Conservation (phyloP, 164 flowering plant species). For the Piper betle region DNA sequence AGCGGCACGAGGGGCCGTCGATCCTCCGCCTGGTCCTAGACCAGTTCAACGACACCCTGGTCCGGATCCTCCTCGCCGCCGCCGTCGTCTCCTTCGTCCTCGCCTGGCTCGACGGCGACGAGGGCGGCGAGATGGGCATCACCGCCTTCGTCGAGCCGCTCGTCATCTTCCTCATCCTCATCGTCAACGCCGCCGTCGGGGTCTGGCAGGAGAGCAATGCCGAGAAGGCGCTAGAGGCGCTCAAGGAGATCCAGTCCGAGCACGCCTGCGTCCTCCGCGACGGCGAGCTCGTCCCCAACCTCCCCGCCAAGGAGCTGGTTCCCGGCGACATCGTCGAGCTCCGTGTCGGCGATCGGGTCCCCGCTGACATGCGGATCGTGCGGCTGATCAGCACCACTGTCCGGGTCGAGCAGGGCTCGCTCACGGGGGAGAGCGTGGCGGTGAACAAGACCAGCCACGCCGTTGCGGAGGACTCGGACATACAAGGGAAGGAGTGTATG, state of each 20-base stretch:
- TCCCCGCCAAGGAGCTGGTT: slow-evolving; percentile 36
- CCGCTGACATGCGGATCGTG: slow-evolving; percentile 46
- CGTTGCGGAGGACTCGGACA: slow-evolving; percentile 24
- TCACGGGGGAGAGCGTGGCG: slow-evolving; percentile 49
- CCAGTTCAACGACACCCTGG: slow-evolving; percentile 42
- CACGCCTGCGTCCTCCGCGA: slow-evolving; percentile 30
- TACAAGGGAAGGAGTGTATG: slow-evolving; percentile 46
- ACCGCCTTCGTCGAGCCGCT: slow-evolving; percentile 49
- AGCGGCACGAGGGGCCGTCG: slow-evolving; percentile 37
- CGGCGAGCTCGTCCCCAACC: slow-evolving; percentile 12
- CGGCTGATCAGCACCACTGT: slow-evolving; percentile 32
- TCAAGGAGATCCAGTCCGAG: slow-evolving; percentile 43
- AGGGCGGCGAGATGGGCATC: slow-evolving; percentile 36
- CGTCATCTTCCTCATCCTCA: slow-evolving; percentile 40
- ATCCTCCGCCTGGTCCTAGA: slow-evolving; percentile 26
- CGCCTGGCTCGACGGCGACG: slow-evolving; percentile 42
- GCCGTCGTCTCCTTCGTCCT: slow-evolving; percentile 41
- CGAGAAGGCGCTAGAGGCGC: slow-evolving; percentile 41
- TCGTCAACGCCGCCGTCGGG: slow-evolving; percentile 43
- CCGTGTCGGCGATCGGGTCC: slow-evolving; percentile 38
- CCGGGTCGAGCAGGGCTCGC: slow-evolving; percentile 36
- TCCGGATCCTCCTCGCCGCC: slow-evolving; percentile 33
- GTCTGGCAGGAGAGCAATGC: slow-evolving; percentile 56
- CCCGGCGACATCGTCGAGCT: slow-evolving; percentile 51
- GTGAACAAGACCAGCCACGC: slow-evolving; percentile 31